Conservation (phyloP, 768 basidiomycete species). For the Chalciporus sphaerocephalus region DNA sequence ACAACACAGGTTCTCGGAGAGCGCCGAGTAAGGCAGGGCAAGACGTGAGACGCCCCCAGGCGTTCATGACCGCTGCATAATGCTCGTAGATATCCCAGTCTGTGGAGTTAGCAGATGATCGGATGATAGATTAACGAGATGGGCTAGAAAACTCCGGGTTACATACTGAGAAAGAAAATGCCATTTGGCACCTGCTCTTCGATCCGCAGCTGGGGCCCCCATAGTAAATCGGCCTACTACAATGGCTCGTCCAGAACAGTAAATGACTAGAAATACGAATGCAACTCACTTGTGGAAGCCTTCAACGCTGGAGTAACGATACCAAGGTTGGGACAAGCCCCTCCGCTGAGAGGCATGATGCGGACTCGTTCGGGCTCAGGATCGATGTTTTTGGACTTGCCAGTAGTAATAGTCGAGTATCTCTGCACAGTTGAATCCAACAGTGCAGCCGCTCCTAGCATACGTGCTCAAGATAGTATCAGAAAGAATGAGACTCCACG, state of each 20-base stretch:
- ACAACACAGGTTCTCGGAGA: constrained; percentile 10
- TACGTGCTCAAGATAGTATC: no score
- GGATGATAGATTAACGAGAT: neutral
- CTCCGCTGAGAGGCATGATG: constrained; percentile 14
- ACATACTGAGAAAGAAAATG: constrained; percentile 19
- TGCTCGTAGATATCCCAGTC: constrained; percentile 26
- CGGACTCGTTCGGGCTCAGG: no score
- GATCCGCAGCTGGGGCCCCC: constrained; percentile 21
- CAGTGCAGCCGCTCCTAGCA: no score
- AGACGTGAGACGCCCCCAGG: no score
- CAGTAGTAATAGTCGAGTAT: no score
- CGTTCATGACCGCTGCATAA: constrained; percentile 14
- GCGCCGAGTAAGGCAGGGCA: constrained; percentile 3
- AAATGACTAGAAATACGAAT: no score
- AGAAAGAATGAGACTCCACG: no score
- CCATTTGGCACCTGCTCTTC: constrained; percentile 15
- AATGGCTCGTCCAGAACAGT: neutral
- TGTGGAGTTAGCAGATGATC: neutral
- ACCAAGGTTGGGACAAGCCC: constrained; percentile 1
- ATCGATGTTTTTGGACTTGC: no score
- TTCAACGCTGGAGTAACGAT: constrained; percentile 2
- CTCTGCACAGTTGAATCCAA: no score
- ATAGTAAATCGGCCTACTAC: constrained; percentile 19
- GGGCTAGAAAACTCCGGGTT: neutral
- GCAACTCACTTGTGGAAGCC: constrained; percentile 16